A percentile compares a stretch with the other conserved stretches of the same genome.
phyloP scores from a whole-genome alignment of 139 green algal genomes.

The Auxenochlorella protothecoides region DNA sequence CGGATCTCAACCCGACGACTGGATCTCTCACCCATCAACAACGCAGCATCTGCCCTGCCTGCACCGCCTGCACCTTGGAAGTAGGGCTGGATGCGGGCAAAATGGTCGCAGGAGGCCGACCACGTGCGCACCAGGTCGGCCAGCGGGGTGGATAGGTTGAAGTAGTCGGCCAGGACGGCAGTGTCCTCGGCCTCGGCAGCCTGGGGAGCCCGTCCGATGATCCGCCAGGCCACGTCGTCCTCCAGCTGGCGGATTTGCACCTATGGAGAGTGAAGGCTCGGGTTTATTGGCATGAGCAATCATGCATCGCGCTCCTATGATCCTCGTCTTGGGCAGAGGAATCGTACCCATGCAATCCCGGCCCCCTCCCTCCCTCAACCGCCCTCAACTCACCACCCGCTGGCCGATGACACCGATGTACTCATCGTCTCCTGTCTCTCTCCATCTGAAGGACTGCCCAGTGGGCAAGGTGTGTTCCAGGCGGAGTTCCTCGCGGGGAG shows the following conservation, averaged over 20 bases:
- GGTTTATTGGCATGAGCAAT: too few species aligned
- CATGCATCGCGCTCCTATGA: too few species aligned
- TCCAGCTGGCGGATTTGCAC: slow-evolving; percentile 50
- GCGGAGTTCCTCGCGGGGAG: too few species aligned
- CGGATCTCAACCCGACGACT: too few species aligned
- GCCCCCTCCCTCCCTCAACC: too few species aligned
- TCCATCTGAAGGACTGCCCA: slow-evolving; percentile 81
- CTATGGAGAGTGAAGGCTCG: slow-evolving; percentile 5
- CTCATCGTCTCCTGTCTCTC: slow-evolving; percentile 16
- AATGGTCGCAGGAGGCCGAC: slow-evolving; percentile 42
- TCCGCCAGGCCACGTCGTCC: slow-evolving; percentile 55
- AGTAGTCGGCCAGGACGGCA: slow-evolving; percentile 62
- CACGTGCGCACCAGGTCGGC: slow-evolving; percentile 35
- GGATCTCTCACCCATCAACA: too few species aligned
- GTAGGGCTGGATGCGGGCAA: slow-evolving; percentile 32
- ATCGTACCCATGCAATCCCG: too few species aligned
- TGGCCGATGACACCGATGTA: slow-evolving; percentile 72
- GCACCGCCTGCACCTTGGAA: slow-evolving; percentile 31
- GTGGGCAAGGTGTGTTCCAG: slow-evolving; percentile 18
- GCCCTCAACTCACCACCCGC: slow-evolving; percentile 35
- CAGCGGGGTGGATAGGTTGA: slow-evolving; percentile 57
- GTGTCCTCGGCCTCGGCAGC: slow-evolving; percentile 18
- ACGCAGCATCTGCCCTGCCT: neutral
- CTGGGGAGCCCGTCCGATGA: slow-evolving; percentile 40
- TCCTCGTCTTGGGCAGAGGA: too few species aligned